Percentiles rank a stretch among this genome's conserved stretches.
phyloP scores from a whole-genome alignment of 106 monocot genomes.

The Xerophyta viscosa region DNA sequence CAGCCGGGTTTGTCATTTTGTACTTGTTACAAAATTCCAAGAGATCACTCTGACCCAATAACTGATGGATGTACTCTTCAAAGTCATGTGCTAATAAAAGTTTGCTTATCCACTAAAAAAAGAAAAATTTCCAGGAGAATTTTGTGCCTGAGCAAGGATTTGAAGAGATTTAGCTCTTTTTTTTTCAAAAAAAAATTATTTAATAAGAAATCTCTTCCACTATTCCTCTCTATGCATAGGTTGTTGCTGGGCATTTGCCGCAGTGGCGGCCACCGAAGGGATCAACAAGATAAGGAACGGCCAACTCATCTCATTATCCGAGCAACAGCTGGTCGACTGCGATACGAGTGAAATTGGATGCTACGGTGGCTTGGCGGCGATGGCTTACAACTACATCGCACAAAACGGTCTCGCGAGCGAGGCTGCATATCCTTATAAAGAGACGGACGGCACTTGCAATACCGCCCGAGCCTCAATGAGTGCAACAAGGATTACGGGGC shows the following conservation, averaged over 20 bases:
- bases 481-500: not conserved
- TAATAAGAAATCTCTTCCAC: no score
- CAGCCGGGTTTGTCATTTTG: no score
- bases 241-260: conserved; percentile 7
- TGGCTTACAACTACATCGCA: not conserved
- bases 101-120: no score
- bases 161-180: no score
- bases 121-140: no score
- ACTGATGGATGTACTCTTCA: no score
- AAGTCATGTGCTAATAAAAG: no score
- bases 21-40: no score
- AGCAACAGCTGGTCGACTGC: conserved; percentile 6
- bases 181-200: no score
- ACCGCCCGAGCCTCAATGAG: not conserved
- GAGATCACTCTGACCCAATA: no score
- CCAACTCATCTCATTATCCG: not conserved
- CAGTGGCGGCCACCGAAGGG: conserved; percentile 5
- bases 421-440: not conserved
- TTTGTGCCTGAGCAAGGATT: no score
- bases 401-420: conserved; percentile 3
- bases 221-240: not conserved
- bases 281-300: not conserved
- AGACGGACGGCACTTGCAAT: not conserved
- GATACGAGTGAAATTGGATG: not conserved
- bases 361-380: not conserved